These are phyloP conservation scores for Oryza punctata DNA, from an alignment of 176 grass and related monocot species.

Conservation along the genomic window DNA sequence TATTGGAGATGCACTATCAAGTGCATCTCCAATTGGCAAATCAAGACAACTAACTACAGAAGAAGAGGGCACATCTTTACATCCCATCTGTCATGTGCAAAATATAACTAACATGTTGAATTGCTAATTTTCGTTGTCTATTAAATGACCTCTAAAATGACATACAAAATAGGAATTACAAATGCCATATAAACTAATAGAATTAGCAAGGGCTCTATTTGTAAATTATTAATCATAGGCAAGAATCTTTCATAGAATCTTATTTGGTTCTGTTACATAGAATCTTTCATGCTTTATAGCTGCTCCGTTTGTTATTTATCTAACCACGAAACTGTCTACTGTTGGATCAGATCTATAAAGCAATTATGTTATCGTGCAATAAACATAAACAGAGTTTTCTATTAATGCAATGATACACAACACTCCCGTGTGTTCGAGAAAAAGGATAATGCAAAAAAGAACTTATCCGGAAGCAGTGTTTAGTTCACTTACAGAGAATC, in stretches of 20 bases:
- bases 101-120: background rate
- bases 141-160: background rate
- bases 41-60: background rate
- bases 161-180: background rate
- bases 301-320: background rate
- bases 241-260: no score
- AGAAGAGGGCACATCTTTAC: background rate
- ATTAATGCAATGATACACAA: no score
- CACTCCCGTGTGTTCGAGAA: no score
- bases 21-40: background rate
- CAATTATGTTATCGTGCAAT: background rate
- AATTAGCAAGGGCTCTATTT: background rate
- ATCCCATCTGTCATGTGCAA: background rate
- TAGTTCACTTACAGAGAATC: conserved; percentile 68
- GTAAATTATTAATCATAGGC: background rate
- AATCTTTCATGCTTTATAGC: background rate
- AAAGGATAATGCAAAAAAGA: background rate
- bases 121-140: background rate
- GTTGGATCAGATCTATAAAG: background rate
- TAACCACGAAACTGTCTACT: background rate
- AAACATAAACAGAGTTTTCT: background rate
- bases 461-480: background rate
- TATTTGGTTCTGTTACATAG: background rate
- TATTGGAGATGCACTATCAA: background rate
- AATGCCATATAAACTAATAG: background rate